A percentile compares a stretch with the other conserved stretches of the same genome.
Evolutionary conservation across 495 filamentous ascomycete species (phyloP).

Genomic region (Symbiotaphrina buchneri): DNA sequence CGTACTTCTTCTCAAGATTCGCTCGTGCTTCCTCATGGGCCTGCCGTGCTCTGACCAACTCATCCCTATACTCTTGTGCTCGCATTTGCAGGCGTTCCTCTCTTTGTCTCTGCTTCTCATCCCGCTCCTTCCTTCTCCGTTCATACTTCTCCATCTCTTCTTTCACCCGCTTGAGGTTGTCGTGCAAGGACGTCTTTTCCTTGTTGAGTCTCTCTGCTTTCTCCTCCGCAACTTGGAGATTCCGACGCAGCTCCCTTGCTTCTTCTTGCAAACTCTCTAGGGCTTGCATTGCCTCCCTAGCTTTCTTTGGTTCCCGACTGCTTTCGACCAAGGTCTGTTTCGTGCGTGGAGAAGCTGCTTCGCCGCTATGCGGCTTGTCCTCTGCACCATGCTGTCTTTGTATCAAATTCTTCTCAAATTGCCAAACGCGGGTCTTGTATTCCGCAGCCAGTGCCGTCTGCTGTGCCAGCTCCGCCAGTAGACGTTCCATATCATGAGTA

Average conservation of each 20-base stretch:
- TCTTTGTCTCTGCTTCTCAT: constrained; percentile 2
- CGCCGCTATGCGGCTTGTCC: background rate
- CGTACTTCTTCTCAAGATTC: constrained; percentile 1
- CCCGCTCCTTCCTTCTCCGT: background rate
- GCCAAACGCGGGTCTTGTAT: constrained; percentile 43
- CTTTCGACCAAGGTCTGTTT: constrained; percentile 1
- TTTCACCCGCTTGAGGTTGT: constrained; percentile 8
- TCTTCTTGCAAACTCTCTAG: background rate
- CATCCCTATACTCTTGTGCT: constrained; percentile 3
- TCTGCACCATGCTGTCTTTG: constrained; percentile 7
- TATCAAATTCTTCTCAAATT: constrained; percentile 30
- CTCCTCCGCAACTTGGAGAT: background rate
- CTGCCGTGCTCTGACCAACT: background rate
- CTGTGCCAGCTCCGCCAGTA: constrained; percentile 35
- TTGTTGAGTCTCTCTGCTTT: constrained; percentile 3
- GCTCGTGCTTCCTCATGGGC: background rate
- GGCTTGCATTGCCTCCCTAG: constrained; percentile 1
- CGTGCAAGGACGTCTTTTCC: constrained; percentile 1
- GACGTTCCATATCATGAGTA: constrained; percentile 5
- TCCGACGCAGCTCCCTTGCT: background rate
- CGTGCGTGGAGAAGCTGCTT: background rate
- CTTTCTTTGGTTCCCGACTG: constrained; percentile 3
- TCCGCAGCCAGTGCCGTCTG: constrained; percentile 44
- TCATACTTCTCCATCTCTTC: constrained; percentile 8
- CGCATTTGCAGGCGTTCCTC: constrained; percentile 1